These are phyloP conservation scores for Cyclotella cryptica DNA, from an alignment of 108 stramenopile genomes.

Conservation along the genomic window DNA sequence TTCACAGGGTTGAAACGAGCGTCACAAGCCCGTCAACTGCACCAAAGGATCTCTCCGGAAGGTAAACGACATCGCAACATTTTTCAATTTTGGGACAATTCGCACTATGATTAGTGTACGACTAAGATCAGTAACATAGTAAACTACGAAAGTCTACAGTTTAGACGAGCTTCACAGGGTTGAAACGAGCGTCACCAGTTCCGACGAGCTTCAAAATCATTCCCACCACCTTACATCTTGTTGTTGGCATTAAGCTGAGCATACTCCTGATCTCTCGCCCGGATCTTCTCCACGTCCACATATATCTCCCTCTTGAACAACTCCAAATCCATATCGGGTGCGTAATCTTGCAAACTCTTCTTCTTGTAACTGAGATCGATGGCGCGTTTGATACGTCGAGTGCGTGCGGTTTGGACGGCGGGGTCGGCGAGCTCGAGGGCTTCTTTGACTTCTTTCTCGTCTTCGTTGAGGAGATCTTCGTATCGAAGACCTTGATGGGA, in stretches of 20 bases:
- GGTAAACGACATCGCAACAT: no score
- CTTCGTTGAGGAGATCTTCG: conserved; percentile 86
- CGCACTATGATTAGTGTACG: no score
- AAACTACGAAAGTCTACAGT: neutral
- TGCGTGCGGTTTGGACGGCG: conserved; percentile 81
- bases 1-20: no score
- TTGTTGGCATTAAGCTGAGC: conserved; percentile 83
- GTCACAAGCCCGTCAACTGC: no score
- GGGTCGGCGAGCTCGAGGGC: conserved; percentile 85
- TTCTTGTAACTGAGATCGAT: conserved; percentile 87
- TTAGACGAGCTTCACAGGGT: no score
- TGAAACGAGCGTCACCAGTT: neutral
- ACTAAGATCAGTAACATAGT: no score
- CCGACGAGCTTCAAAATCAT: neutral
- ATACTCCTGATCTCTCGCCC: conserved; percentile 82
- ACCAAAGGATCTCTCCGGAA: no score
- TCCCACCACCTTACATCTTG: conserved; percentile 39
- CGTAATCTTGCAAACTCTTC: conserved; percentile 87
- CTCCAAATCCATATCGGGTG: conserved; percentile 72
- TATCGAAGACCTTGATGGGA: conserved; percentile 75
- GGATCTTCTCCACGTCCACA: conserved; percentile 77
- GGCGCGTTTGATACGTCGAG: conserved; percentile 88
- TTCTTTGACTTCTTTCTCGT: conserved; percentile 77
- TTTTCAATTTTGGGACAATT: no score
- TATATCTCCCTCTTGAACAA: conserved; percentile 82